Evolutionary conservation across 768 basidiomycete species (phyloP).

Genomic region (Pleurotus salmoneostramineus): DNA sequence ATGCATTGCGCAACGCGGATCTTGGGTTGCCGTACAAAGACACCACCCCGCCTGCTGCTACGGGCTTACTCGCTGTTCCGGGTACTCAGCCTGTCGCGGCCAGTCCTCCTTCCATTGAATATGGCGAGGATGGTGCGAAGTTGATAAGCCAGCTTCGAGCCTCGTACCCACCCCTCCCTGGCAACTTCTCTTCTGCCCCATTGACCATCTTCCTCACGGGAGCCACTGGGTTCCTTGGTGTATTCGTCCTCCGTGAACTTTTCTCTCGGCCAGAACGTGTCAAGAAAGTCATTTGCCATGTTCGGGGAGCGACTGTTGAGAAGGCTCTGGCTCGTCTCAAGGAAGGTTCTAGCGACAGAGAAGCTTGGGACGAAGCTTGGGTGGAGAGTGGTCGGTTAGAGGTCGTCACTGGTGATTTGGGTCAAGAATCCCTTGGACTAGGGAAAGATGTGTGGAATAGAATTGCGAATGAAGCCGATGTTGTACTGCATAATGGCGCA

Average conservation of each 20-base stretch:
- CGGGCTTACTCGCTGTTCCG: constrained; percentile 13
- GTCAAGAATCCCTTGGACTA: constrained; percentile 72
- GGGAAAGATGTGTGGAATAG: constrained; percentile 58
- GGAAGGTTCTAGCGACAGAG: constrained; percentile 70
- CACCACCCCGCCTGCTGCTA: constrained; percentile 11
- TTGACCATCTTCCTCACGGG: constrained; percentile 93
- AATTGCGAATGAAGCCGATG: constrained; percentile 71
- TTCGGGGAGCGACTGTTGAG: constrained; percentile 63
- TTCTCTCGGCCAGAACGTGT: constrained; percentile 60
- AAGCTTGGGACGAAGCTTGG: constrained; percentile 90
- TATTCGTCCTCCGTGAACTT: constrained; percentile 83
- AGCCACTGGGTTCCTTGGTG: constrained; percentile 95
- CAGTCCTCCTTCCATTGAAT: constrained; percentile 45
- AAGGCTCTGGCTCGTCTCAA: constrained; percentile 68
- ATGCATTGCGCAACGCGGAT: constrained; percentile 71
- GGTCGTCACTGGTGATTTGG: constrained; percentile 82
- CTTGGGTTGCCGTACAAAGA: constrained; percentile 59
- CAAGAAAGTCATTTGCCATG: constrained; percentile 87
- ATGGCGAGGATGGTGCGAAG: constrained; percentile 72
- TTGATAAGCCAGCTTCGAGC: constrained; percentile 55
- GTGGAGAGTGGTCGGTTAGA: constrained; percentile 61
- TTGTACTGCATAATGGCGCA: constrained; percentile 94
- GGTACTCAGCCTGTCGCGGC: constrained; percentile 4
- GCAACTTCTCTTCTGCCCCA: constrained; percentile 47
- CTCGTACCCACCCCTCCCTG: constrained; percentile 58